Base-by-base conservation (phyloP, 1,284 basidiomycete species). In the Cryptococcus hybrid region DNA sequence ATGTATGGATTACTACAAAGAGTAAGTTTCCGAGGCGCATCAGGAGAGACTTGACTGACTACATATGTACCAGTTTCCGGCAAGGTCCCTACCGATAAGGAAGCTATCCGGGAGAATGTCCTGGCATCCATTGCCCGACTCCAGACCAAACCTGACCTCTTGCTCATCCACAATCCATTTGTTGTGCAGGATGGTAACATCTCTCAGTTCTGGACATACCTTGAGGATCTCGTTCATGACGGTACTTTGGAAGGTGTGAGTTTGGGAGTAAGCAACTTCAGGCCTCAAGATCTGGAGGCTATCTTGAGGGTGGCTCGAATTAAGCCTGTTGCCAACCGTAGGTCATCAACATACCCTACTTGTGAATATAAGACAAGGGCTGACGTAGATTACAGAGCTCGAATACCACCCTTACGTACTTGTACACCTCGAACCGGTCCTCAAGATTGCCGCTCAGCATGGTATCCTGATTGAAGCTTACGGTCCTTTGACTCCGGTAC, bases 371-470 rank as follows among this genome's bases (percentile, higher is more conserved):
- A 3, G 86, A 24, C 80, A 55, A 57, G 54, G 51, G 2, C 65
- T 69, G 45, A 9, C 8, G 35, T 15, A 36, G 37, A n/a, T 11
- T 5, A 37, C 51, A 60, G 61, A 86, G 85, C 83, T 90, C 47
- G 88, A 90, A 70, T 83, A 85, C 54, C 88, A 92, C 69, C 88
- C 89, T 8, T 88, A 89, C 68, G 79, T 90, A 38, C 85, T 84
- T 78, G 82, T 84, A 55, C 83, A 84, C 2, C 77, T 83, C 5
- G 76, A 82, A 52, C 82, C 85, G 0, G 79, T 87, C 42, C 71
- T 86, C 52, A 81, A 82, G 43, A 78, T 84, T 45, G 80, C 84
- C 65, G 76, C 81, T 65, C 75, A 86, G 64, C 78, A 87, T 63
- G 82, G 82, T 47, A 90, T 90, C 64, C 77, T 82, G 13, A 82